Evolutionary conservation across 2,329 filamentous ascomycete genomes (phyloP).

Genomic region (Knufia petricola): DNA sequence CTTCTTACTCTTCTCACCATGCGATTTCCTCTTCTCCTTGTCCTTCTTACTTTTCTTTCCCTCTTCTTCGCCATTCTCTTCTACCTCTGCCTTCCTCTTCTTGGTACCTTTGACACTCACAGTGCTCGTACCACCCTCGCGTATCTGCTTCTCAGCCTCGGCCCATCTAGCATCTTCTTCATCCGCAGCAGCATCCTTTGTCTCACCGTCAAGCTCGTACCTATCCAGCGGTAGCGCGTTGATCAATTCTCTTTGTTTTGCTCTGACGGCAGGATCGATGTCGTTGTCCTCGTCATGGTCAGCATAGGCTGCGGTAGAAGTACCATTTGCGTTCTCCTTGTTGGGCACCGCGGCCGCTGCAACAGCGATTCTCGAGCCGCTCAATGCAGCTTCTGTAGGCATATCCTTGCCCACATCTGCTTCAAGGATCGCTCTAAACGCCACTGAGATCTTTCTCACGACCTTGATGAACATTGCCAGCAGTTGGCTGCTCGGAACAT

Average conservation of each 20-base stretch:
- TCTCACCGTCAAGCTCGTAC: constrained; percentile 42
- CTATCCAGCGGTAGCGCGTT: constrained; percentile 81
- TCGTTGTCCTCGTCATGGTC: constrained; percentile 70
- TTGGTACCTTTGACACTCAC: constrained; percentile 69
- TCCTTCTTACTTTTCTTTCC: constrained; percentile 37
- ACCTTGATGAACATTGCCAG: constrained; percentile 98
- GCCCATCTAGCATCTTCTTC: constrained; percentile 44
- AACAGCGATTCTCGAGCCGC: not conserved
- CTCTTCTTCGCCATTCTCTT: constrained; percentile 35
- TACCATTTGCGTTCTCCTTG: not conserved
- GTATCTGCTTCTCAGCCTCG: constrained; percentile 64
- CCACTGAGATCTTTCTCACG: constrained; percentile 70
- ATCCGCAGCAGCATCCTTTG: constrained; percentile 33
- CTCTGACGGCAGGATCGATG: constrained; percentile 58
- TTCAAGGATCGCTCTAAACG: constrained; percentile 67
- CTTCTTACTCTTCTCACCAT: constrained; percentile 23
- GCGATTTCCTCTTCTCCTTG: constrained; percentile 30
- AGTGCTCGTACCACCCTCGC: constrained; percentile 48
- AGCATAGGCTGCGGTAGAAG: constrained; percentile 29
- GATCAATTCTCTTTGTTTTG: constrained; percentile 79
- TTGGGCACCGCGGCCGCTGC: not conserved
- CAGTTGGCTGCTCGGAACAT: constrained; percentile 64
- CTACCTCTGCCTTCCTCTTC: constrained; percentile 63
- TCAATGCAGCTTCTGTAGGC: constrained; percentile 40
- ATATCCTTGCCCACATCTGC: constrained; percentile 61